Base-by-base conservation (phyloP, 2,329 filamentous ascomycete species). In the Ceratocystis lukuohia region DNA sequence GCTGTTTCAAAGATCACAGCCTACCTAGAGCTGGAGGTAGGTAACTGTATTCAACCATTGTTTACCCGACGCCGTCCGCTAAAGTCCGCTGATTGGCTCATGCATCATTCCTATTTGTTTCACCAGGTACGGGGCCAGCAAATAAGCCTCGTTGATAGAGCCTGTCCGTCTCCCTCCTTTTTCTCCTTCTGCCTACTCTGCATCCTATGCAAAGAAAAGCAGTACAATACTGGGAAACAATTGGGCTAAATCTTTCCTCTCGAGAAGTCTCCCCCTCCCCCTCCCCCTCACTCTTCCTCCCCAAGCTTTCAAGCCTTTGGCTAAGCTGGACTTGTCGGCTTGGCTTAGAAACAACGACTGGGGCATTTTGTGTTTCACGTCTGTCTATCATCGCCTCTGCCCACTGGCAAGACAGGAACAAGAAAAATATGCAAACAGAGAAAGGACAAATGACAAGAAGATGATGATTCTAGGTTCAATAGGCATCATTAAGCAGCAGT, bases 311-410 rank as follows among this genome's bases (percentile, higher is more conserved):
- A 37, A 59, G 8, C 28, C 12, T 33, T 7, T 7, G 12, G 53
- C 28, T 5, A 59, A 59, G 53, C 53, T 17, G 15, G 28, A 30
- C 53, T 59, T 33, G 10, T 8, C 33, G 17, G 25, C 56, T 37
- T 59, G n/a, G 30, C 25, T 25, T 59, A 59, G 56, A 59, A 59
- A 59, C 56, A 59, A 46, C 6, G 37, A 46, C 44, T 46, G 37
- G 61, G 20, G 20, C 61, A 62, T 15, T 45, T 12, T 17, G 37
- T 46, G 37, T 62, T 62, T 46, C 33, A 62, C 33, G n/a, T 62
- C 57, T 61, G 15, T 61, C 57, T 41, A 22, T 17, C 57, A 15
- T 37, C 37, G 25, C 4, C 20, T 53, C 10, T 25, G 6, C 8
- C 12, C 25, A 28, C 48, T 12, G 10, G 3, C 56, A 10, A 59